Evolutionary conservation across 2,329 filamentous ascomycete species (phyloP), one percentile per base, ranked within the genome.

Genomic region (Bipolaris cookei): DNA sequence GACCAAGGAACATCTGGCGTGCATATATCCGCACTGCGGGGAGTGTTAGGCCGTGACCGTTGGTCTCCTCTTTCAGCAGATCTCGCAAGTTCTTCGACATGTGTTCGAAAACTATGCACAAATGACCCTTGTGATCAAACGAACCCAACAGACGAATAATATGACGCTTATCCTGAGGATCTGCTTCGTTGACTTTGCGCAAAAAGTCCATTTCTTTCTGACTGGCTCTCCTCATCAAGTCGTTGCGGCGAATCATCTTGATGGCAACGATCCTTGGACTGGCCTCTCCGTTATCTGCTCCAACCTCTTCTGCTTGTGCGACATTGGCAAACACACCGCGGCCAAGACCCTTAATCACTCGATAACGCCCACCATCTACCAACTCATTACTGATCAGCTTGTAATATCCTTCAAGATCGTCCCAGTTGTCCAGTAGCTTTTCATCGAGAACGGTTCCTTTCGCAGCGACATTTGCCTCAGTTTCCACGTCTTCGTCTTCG

Each of bases 181-280:
- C 95, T 28, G 90, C 88, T 44, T 89, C 87, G 68, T 90, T 92
- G 53, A 99, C 86, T 71, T 94, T 93, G 72, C 95, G 87, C 44
- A 99, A 79, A 63, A 98, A 97, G 39, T 91, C 90, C 73, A 98
- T 96, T 76, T 99, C 95, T 56, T 95, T 97, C 76, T 92, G 88
- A 18, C 93, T 95, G 43, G 92, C 93, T 77, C 97, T 97, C 65
- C 88, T 85, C 87, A 97, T 89, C 11, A 91, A 90, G 71, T 97
- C 93, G 70, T 99, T 98, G 77, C 96, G 96, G 62, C 95, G 90
- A 77, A 98, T 96, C 68, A 99, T 95, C 79, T 99, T 99, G 83
- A 99, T 90, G 21, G 95, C 95, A 30, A 98, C 93, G n/a, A 90
- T 76, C 66, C 86, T 88, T 56, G 70, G 61, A 20, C 34, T 57